Evolutionary conservation across 331 rosid species (phyloP).

Genomic region (Spiraea crenata): DNA sequence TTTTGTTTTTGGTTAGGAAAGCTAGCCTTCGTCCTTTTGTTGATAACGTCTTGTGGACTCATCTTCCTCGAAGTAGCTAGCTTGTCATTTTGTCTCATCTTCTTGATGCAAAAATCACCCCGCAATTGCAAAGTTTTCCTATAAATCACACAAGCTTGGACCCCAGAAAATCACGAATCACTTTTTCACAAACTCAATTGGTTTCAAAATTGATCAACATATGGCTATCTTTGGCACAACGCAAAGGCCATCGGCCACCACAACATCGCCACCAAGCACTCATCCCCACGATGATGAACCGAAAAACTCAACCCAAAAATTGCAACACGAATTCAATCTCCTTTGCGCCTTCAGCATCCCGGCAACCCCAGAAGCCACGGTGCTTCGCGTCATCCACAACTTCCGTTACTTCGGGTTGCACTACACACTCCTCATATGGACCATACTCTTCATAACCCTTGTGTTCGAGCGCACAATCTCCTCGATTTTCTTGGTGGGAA

Average conservation of each 20-base stretch:
- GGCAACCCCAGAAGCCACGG: slow-evolving; percentile 47
- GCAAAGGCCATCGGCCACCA: slow-evolving; percentile 37
- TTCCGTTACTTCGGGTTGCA: slow-evolving; percentile 34
- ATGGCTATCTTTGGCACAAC: slow-evolving; percentile 52
- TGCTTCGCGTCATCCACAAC: slow-evolving; percentile 38
- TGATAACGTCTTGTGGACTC: too few species aligned
- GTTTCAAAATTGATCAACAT: not conserved
- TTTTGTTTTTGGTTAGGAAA: too few species aligned
- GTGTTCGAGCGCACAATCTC: slow-evolving; percentile 45
- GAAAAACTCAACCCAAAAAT: slow-evolving; percentile 27
- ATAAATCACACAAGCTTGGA: not conserved
- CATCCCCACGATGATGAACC: slow-evolving; percentile 20
- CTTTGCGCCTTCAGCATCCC: slow-evolving; percentile 49
- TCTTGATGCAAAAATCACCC: not conserved
- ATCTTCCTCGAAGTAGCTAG: not conserved
- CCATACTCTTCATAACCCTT: slow-evolving; percentile 60
- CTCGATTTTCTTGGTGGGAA: slow-evolving; percentile 40
- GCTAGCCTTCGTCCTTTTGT: too few species aligned
- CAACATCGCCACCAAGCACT: slow-evolving; percentile 23
- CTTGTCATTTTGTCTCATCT: not conserved
- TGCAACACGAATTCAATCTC: slow-evolving; percentile 15
- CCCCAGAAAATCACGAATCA: not conserved
- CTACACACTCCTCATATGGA: slow-evolving; percentile 55
- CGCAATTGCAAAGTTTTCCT: too few species aligned
- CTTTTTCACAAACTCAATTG: not conserved